These are phyloP conservation scores for Cryptosporidium canis DNA, from an alignment of 169 alveolate species.

Conservation along the genomic window DNA sequence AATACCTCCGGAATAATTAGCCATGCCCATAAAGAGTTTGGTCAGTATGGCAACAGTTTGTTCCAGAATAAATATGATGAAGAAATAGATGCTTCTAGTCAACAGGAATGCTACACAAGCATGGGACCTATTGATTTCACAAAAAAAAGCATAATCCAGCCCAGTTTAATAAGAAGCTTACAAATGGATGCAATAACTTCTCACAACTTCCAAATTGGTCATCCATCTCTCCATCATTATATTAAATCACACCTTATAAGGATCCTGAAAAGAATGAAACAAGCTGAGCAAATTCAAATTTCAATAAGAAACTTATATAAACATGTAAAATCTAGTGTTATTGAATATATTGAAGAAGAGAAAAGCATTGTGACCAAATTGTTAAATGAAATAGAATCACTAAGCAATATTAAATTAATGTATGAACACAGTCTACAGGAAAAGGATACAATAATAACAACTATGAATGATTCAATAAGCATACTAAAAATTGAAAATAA, in stretches of 20 bases:
- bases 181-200: background rate
- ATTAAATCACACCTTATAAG: background rate
- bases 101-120: background rate
- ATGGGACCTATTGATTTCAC: background rate
- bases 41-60: background rate
- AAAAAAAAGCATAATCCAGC: background rate
- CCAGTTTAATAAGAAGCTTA: background rate
- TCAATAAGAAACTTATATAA: slow-evolving; percentile 8
- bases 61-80: background rate
- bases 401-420: background rate
- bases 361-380: background rate
- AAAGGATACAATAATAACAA: background rate
- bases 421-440: background rate
- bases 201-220: background rate
- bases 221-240: background rate
- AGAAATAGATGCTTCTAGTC: background rate
- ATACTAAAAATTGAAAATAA: slow-evolving; percentile 10
- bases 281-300: background rate
- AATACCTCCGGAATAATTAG: background rate
- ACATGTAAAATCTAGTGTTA: background rate
- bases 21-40: background rate
- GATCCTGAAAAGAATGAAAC: background rate
- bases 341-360: slow-evolving; percentile 1
- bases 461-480: slow-evolving; percentile 9
- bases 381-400: background rate